Percentiles rank a stretch among this genome's conserved stretches.
Conservation (phyloP, 2,329 filamentous ascomycete species). For the Falciphora oryzae region DNA sequence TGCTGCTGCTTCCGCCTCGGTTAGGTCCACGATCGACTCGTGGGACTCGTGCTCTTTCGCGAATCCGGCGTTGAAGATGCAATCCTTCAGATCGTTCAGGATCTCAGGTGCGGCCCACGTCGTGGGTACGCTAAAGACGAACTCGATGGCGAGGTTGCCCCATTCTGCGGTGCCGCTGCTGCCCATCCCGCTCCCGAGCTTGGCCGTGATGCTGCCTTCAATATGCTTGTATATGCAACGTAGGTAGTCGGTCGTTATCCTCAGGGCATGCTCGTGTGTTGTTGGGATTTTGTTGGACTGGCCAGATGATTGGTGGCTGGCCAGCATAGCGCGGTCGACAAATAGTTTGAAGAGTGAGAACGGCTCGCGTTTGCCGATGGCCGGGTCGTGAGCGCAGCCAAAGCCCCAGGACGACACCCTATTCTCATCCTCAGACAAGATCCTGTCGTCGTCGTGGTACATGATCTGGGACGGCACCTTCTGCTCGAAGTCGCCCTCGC, state of each 20-base stretch:
- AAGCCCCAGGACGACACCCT: slow-evolving; percentile 47
- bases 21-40: slow-evolving; percentile 36
- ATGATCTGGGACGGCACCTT: slow-evolving; percentile 48
- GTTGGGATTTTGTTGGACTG: slow-evolving; percentile 36
- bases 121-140: slow-evolving; percentile 52
- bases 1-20: slow-evolving; percentile 42
- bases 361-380: slow-evolving; percentile 25
- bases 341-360: slow-evolving; percentile 52
- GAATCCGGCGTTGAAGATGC: slow-evolving; percentile 44
- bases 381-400: slow-evolving; percentile 41
- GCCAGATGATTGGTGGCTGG: slow-evolving; percentile 27
- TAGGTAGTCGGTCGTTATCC: slow-evolving; percentile 44
- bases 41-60: slow-evolving; percentile 34
- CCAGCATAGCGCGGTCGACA: slow-evolving; percentile 39
- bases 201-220: slow-evolving; percentile 36
- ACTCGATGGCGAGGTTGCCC: slow-evolving; percentile 40
- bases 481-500: slow-evolving; percentile 44
- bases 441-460: slow-evolving; percentile 28
- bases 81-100: slow-evolving; percentile 43
- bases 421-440: slow-evolving; percentile 18
- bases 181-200: slow-evolving; percentile 28
- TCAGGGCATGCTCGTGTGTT: slow-evolving; percentile 36
- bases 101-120: slow-evolving; percentile 46
- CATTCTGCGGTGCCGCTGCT: slow-evolving; percentile 31
- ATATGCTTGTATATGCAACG: slow-evolving; percentile 42